Evolutionary conservation across 2,329 filamentous ascomycete species (phyloP), one percentile per base, ranked within the genome.

Genomic region (Fusarium lateritium): DNA sequence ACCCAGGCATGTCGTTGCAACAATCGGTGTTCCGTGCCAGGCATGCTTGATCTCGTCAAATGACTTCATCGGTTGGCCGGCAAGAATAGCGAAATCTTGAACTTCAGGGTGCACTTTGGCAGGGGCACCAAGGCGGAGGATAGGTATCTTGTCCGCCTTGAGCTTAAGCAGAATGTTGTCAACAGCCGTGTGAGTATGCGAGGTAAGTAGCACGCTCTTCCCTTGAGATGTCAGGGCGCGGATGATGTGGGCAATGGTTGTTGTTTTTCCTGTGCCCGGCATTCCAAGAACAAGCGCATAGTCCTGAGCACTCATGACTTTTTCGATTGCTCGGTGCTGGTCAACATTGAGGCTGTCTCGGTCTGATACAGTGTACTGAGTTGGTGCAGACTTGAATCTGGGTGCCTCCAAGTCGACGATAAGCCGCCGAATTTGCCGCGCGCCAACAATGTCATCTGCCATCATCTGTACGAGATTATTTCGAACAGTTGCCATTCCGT

Each of bases 111-210:
- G 94, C 17, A 99, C 88, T 77, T 98, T 98, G 21, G 92, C 90
- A 5, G 90, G 84, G 2, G 92, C 91, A 7, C 96, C 96, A 1
- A 99, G 86, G n/a, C 96, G 91, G 36, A 99, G 83, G 51, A 97
- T 91, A 3, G 89, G 89, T 42, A 94, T 92, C 10, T 89, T 88
- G 70, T 95, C 92, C 22, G 91, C 83, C 53, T 91, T 91, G 56
- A 99, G 90, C 80, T 99, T 99, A 64, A 99, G 84, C 8, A 99
- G 83, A 73, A 99, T 99, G 71, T 99, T 99, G 86, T 99, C 96
- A 5, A 99, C 96, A 5, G 96, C 96, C 2, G 94, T 97, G 76
- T 99, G 96, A 0, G 96, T 99, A 78, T 98, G 98, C 0, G 94
- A 98, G 1, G 96, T 97, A 40, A 99, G 83, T 8, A 99, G 83